Percentiles rank a stretch among this genome's conserved stretches.
Conservation (phyloP, 371 early-diverging fungal genomes). For the Coemansia sp. region DNA sequence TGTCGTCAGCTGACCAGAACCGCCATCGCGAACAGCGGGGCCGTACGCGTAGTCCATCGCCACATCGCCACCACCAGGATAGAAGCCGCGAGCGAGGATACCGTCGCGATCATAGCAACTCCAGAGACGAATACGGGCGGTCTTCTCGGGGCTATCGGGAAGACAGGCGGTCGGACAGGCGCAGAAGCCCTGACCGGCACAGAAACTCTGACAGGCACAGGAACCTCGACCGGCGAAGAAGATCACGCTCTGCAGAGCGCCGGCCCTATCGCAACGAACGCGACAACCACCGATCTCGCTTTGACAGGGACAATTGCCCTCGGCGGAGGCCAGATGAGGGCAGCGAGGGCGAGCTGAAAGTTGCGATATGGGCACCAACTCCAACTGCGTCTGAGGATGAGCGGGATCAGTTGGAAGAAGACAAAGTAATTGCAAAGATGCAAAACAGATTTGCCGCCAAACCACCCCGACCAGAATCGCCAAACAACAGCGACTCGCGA, state of each 20-base stretch:
- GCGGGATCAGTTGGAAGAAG: constrained; percentile 49
- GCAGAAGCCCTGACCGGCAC: neutral
- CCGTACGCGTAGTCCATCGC: too few relatives aligned
- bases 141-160: neutral
- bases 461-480: constrained; percentile 11
- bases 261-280: neutral
- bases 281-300: neutral
- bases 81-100: too few relatives aligned
- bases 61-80: too few relatives aligned
- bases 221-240: neutral
- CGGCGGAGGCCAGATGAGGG: constrained; percentile 3
- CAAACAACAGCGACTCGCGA: constrained; percentile 14
- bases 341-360: constrained; percentile 47
- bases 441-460: constrained; percentile 17
- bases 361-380: constrained; percentile 70
- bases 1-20: too few relatives aligned
- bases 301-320: neutral
- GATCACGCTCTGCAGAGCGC: neutral
- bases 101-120: too few relatives aligned
- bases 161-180: neutral
- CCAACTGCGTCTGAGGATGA: constrained; percentile 58
- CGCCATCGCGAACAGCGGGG: too few relatives aligned
- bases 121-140: neutral
- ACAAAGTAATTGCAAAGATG: constrained; percentile 28
- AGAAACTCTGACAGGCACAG: too few relatives aligned